Percentiles rank a stretch among this genome's conserved stretches.
These are phyloP conservation scores for Claviceps sp. DNA, from an alignment of 2,329 filamentous ascomycete species.

Conservation along the genomic window DNA sequence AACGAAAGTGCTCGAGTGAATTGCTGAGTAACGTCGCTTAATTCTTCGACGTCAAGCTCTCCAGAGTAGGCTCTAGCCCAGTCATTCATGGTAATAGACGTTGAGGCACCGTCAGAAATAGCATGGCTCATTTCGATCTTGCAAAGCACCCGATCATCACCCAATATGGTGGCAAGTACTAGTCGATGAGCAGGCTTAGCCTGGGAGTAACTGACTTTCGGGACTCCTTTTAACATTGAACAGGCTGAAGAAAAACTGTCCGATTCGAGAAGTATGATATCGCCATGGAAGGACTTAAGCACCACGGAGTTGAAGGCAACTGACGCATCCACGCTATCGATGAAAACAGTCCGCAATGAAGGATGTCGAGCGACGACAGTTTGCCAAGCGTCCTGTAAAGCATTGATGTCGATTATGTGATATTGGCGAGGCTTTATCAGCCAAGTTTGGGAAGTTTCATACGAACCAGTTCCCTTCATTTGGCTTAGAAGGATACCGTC, in stretches of 20 bases:
- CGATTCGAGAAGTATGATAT: not conserved
- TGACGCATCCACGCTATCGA: constrained; percentile 3
- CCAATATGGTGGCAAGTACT: not conserved
- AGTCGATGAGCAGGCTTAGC: constrained; percentile 3
- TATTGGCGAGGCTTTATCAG: not conserved
- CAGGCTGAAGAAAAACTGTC: not conserved
- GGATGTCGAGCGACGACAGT: constrained; percentile 6
- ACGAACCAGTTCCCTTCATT: constrained; percentile 3
- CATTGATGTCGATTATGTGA: not conserved
- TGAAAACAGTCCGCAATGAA: constrained; percentile 6
- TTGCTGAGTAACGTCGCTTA: not conserved
- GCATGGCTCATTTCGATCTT: constrained; percentile 8
- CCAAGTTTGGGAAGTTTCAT: constrained; percentile 3
- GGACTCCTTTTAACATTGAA: not conserved
- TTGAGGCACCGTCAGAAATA: constrained; percentile 6
- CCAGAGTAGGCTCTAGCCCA: constrained; percentile 3
- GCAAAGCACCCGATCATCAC: constrained; percentile 3
- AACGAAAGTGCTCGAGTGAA: not conserved
- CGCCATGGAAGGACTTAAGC: not conserved
- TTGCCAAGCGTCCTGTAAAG: constrained; percentile 7
- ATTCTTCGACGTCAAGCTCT: not conserved
- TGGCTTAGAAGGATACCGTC: constrained; percentile 19
- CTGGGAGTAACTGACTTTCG: not conserved
- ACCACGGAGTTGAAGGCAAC: constrained; percentile 5
- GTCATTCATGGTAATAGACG: constrained; percentile 2